phyloP scores from a whole-genome alignment of 208 protist species.

The Histomonas meleagridis region DNA sequence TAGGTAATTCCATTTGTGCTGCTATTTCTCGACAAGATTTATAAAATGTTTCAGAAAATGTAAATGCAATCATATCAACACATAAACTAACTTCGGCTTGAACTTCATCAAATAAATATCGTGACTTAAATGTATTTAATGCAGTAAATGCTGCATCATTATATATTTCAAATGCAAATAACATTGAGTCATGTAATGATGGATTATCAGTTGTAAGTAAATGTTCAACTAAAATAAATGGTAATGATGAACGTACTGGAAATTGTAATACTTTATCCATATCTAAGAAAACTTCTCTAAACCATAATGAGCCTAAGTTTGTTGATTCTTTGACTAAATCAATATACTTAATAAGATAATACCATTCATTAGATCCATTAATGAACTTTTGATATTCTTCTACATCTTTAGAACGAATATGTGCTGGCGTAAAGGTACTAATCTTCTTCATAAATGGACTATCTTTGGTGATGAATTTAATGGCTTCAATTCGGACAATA shows the following conservation, averaged over 20 bases:
- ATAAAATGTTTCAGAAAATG: constrained; percentile 16
- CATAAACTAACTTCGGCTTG: constrained; percentile 1
- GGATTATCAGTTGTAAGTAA: not conserved
- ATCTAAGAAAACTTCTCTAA: not conserved
- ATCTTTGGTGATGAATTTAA: not conserved
- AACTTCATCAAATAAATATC: not conserved
- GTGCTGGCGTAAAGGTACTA: not conserved
- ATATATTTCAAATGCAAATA: constrained; percentile 27
- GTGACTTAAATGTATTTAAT: constrained; percentile 25
- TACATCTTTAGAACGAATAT: not conserved
- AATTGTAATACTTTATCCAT: constrained; percentile 15
- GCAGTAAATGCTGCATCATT: constrained; percentile 3
- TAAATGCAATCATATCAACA: constrained; percentile 29
- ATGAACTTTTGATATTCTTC: not conserved
- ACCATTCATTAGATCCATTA: not conserved
- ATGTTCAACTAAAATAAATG: constrained; percentile 23
- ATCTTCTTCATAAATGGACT: not conserved
- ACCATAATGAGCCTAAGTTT: not conserved
- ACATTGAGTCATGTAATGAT: not conserved
- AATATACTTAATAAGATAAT: not conserved
- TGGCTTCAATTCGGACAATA: not conserved
- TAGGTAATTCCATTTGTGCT: not conserved
- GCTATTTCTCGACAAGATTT: not conserved
- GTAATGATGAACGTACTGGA: not conserved
- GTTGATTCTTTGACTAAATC: not conserved